Conservation (phyloP, 768 basidiomycete species). For the Psilocybe cubensis region DNA sequence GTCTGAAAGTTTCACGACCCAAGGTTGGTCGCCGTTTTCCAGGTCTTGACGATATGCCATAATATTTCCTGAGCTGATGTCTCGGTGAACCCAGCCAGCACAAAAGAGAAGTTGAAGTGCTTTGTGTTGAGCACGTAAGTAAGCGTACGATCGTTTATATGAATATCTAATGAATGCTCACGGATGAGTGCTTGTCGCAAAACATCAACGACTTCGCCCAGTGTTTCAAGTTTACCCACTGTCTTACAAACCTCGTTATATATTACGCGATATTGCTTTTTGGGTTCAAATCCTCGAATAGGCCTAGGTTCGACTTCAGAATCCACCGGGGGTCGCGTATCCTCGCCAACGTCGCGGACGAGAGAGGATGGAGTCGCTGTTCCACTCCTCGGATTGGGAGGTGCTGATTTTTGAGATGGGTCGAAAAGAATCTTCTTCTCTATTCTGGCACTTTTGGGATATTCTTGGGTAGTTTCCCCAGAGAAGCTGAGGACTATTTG, state of each 20-base stretch:
- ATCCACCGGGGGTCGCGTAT: too few relatives aligned
- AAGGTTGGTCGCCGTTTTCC: not conserved
- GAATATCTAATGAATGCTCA: not conserved
- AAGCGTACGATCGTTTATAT: too few relatives aligned
- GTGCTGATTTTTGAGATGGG: too few relatives aligned
- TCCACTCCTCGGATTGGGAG: too few relatives aligned
- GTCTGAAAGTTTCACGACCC: not conserved
- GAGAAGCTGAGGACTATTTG: not conserved
- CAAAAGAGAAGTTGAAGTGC: not conserved
- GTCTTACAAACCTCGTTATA: not conserved
- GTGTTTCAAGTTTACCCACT: not conserved
- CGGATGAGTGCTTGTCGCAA: not conserved
- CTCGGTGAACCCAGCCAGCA: too few relatives aligned
- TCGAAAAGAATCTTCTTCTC: not conserved
- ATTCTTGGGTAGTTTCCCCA: not conserved
- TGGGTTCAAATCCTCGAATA: not conserved
- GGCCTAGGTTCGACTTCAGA: too few relatives aligned
- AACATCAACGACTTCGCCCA: not conserved
- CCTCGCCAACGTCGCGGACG: too few relatives aligned
- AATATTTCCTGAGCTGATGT: too few relatives aligned
- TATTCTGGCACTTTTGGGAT: not conserved
- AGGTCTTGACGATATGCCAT: not conserved
- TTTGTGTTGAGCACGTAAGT: not conserved
- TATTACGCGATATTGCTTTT: slow-evolving; percentile 2
- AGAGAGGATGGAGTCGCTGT: too few relatives aligned